phyloP scores from a whole-genome alignment of 129 eudicot genomes.

The Arctium lappa region DNA sequence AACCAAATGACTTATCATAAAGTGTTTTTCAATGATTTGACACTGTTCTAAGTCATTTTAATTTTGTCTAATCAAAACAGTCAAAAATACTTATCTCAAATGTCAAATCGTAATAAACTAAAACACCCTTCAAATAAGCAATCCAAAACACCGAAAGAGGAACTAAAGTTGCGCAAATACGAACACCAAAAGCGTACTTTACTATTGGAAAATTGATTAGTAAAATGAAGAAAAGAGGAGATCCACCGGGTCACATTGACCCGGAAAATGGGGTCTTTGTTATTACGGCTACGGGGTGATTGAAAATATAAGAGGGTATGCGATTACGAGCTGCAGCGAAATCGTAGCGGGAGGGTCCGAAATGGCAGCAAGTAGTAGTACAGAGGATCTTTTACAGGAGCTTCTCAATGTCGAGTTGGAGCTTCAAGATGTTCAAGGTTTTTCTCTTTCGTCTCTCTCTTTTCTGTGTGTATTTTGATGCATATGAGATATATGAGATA shows the following conservation, averaged over 20 bases:
- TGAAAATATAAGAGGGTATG: slow-evolving; percentile 7
- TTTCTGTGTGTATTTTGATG: background rate
- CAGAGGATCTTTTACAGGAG: slow-evolving; percentile 63
- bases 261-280: background rate
- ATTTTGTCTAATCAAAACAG: too few species aligned
- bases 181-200: too few species aligned
- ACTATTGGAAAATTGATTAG: background rate
- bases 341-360: slow-evolving; percentile 14
- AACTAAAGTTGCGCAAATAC: too few species aligned
- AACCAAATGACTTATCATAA: too few species aligned
- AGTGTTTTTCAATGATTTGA: too few species aligned
- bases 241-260: background rate
- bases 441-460: background rate
- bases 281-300: background rate
- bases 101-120: too few species aligned
- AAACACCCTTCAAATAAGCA: too few species aligned
- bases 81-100: too few species aligned
- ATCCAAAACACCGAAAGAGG: too few species aligned
- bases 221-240: background rate
- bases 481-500: background rate
- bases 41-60: too few species aligned
- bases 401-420: slow-evolving; percentile 74
- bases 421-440: slow-evolving; percentile 93
- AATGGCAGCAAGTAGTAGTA: slow-evolving; percentile 45
- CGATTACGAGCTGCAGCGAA: background rate